These are phyloP conservation scores for Dothistroma pini DNA, from an alignment of 2,329 filamentous ascomycete genomes.

Conservation along the genomic window DNA sequence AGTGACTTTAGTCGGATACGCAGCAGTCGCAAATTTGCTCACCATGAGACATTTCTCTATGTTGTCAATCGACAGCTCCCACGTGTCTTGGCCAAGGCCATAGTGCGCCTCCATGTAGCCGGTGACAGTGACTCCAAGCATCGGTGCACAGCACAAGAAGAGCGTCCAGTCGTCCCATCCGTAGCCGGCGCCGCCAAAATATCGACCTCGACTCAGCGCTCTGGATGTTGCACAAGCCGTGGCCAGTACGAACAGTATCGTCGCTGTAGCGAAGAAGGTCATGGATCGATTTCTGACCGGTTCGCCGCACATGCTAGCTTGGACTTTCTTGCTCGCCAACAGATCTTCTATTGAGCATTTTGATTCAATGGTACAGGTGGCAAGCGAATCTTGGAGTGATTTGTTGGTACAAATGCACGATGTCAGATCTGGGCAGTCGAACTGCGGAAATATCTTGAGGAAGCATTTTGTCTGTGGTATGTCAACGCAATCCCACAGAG, in stretches of 20 bases:
- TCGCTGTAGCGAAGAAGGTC: not conserved
- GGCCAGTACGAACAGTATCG: conserved; percentile 3
- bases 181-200: conserved; percentile 12
- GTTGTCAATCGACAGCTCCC: not conserved
- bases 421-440: conserved; percentile 8
- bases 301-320: conserved; percentile 1
- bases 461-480: conserved; percentile 7
- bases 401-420: conserved; percentile 5
- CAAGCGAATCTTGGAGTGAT: not conserved
- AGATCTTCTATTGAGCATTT: conserved; percentile 5
- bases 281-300: conserved; percentile 1
- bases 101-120: conserved; percentile 10
- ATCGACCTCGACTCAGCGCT: not conserved
- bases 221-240: not conserved
- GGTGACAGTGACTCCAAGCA: conserved; percentile 6
- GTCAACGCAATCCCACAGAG: not conserved
- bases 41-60: conserved; percentile 10
- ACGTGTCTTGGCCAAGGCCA: conserved; percentile 13
- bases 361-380: not conserved
- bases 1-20: not conserved
- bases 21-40: not conserved
- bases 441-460: conserved; percentile 4
- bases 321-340: conserved; percentile 1
- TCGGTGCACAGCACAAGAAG: conserved; percentile 6
- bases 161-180: conserved; percentile 13